Conservation (phyloP, 78 protist species). For the Paulinella micropora region DNA sequence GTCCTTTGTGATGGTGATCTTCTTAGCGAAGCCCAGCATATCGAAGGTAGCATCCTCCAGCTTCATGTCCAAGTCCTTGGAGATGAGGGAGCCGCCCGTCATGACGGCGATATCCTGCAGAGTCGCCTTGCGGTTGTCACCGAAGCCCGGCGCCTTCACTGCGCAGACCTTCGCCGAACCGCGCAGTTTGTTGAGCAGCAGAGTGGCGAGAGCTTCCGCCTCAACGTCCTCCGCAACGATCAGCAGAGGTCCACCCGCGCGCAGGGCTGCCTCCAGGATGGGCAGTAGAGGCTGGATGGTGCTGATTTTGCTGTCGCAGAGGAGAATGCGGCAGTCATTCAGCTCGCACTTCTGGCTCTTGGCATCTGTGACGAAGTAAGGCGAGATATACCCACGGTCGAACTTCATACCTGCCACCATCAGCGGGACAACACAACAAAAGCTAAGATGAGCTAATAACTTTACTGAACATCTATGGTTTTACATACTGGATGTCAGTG, state of each 20-base stretch:
- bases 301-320: conserved; percentile 59
- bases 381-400: conserved; percentile 89
- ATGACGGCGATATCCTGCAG: conserved; percentile 89
- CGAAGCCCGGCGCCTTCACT: conserved; percentile 97
- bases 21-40: conserved; percentile 69
- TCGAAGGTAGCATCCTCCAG: conserved; percentile 41
- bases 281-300: conserved; percentile 56
- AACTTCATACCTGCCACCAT: conserved; percentile 97
- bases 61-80: conserved; percentile 31
- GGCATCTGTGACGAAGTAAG: conserved; percentile 81
- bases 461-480: no score
- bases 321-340: conserved; percentile 66
- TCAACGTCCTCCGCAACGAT: conserved; percentile 91
- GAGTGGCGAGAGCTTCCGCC: conserved; percentile 46
- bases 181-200: conserved; percentile 44
- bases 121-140: conserved; percentile 79
- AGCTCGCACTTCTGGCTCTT: conserved; percentile 65
- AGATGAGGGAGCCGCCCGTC: conserved; percentile 68
- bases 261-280: conserved; percentile 53
- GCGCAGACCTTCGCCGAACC: conserved; percentile 57
- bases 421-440: no score
- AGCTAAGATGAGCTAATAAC: no score
- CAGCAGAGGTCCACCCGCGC: conserved; percentile 47
- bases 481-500: no score
- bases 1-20: conserved; percentile 64